Evolutionary conservation across 1,284 basidiomycete species (phyloP), one percentile per base, ranked within the genome.

Genomic region (Gymnopus androsaceus): DNA sequence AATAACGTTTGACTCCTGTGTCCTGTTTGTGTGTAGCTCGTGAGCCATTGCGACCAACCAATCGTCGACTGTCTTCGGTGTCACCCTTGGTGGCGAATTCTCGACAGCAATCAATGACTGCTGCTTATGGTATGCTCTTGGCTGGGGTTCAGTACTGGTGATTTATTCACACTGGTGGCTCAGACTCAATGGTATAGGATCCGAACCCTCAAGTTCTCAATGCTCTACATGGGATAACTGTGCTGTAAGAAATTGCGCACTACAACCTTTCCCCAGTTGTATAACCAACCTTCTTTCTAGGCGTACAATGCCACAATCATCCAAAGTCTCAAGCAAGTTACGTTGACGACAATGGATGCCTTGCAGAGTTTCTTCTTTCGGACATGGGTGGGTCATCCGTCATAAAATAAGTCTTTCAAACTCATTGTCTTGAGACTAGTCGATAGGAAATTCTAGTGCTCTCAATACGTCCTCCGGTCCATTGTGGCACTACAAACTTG

Each of bases 351-450:
- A 48, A 91, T 91, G 88, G 87, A 89, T 64, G 84, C 88, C 17
- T 75, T 90, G 8, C 80, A 87, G 72, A 85, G 92, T 72, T 93
- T 77, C 74, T 92, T 92, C 78, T 92, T 89, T 79, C 93, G 90
- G 90, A 92, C 90, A 1, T 94, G 90, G 90, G 92, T 89, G n/a
- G n/a, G n/a, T n/a, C n/a, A n/a, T n/a, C n/a, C n/a, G n/a, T n/a
- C n/a, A n/a, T n/a, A n/a, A n/a, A n/a, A n/a, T n/a, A n/a, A n/a
- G n/a, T n/a, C n/a, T n/a, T n/a, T n/a, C n/a, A n/a, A n/a, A n/a
- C n/a, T n/a, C n/a, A n/a, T n/a, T n/a, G n/a, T n/a, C n/a, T n/a
- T n/a, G n/a, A n/a, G n/a, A n/a, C n/a, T n/a, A n/a, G n/a, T n/a
- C n/a, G 73, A 82, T 84, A 54, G 81, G 80, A 30, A 81, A 84